Percentiles rank a stretch among this genome's conserved stretches.
These are phyloP conservation scores for Parietichytrium sp. DNA, from an alignment of 108 stramenopile species.

Conservation along the genomic window DNA sequence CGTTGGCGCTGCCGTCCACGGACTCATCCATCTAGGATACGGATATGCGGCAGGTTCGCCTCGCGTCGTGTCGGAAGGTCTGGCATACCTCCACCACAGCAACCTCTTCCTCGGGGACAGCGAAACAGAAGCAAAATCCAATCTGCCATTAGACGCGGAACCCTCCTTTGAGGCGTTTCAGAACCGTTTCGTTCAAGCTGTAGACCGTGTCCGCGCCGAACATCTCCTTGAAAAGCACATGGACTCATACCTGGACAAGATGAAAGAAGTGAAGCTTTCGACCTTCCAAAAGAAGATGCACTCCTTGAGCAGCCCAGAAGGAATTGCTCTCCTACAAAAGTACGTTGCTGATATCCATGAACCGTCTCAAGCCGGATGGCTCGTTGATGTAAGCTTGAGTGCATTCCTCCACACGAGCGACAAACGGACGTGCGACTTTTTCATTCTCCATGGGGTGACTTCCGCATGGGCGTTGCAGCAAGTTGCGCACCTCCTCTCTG, in stretches of 20 bases:
- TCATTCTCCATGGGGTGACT: not conserved
- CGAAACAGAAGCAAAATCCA: not conserved
- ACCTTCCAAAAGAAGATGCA: too few relatives aligned
- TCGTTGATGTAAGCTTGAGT: too few relatives aligned
- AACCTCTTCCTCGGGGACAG: not conserved
- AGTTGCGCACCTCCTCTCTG: constrained; percentile 17
- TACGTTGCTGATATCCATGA: too few relatives aligned
- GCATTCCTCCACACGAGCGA: not conserved
- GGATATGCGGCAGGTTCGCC: not conserved
- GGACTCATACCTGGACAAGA: too few relatives aligned
- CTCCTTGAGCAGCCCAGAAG: too few relatives aligned
- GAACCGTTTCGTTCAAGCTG: not conserved
- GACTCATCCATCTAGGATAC: constrained; percentile 26
- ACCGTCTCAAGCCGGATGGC: too few relatives aligned
- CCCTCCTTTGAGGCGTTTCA: constrained; percentile 7
- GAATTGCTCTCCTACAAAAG: too few relatives aligned
- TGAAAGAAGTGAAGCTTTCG: too few relatives aligned
- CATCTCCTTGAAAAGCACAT: too few relatives aligned
- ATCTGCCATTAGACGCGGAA: not conserved
- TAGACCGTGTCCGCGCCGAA: not conserved
- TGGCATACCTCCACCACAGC: constrained; percentile 20
- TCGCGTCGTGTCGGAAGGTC: not conserved
- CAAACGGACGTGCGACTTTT: not conserved
- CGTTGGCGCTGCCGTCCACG: not conserved
- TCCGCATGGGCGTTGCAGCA: constrained; percentile 33